Conservation (phyloP, 73 alveolate species). For the Paramecium primaurelia region DNA sequence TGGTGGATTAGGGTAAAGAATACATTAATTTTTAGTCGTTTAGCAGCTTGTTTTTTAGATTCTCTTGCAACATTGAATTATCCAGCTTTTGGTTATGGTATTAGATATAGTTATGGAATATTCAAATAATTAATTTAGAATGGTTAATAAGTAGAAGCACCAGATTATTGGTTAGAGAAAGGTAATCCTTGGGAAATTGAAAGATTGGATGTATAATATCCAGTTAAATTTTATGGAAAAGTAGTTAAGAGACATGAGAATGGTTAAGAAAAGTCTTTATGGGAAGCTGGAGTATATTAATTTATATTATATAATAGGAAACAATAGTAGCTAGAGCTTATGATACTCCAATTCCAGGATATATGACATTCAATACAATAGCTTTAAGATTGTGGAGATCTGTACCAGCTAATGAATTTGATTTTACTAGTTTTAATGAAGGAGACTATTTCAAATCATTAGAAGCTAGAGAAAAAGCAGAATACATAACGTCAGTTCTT, state of each 20-base stretch:
- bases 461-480: slow-evolving; percentile 92
- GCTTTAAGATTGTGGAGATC: slow-evolving; percentile 96
- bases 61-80: slow-evolving; percentile 96
- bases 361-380: slow-evolving; percentile 96
- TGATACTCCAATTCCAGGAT: slow-evolving; percentile 99
- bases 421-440: slow-evolving; percentile 73
- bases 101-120: slow-evolving; percentile 99
- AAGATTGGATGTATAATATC: slow-evolving; percentile 92
- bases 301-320: slow-evolving; percentile 49
- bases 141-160: slow-evolving; percentile 97
- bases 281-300: slow-evolving; percentile 93
- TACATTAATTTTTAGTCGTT: slow-evolving; percentile 61
- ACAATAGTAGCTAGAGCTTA: slow-evolving; percentile 98
- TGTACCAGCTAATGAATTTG: slow-evolving; percentile 82
- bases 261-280: slow-evolving; percentile 76
- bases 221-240: slow-evolving; percentile 93
- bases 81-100: slow-evolving; percentile 99
- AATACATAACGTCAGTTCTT: slow-evolving; percentile 97
- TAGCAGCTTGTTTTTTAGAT: slow-evolving; percentile 99
- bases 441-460: slow-evolving; percentile 78
- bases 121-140: slow-evolving; percentile 95
- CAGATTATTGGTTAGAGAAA: slow-evolving; percentile 98
- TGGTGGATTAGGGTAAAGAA: slow-evolving; percentile 94
- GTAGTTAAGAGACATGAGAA: slow-evolving; percentile 75
- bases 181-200: slow-evolving; percentile 99